Conservation (phyloP, 1,139 yeast genomes). For the Candida sp. region DNA sequence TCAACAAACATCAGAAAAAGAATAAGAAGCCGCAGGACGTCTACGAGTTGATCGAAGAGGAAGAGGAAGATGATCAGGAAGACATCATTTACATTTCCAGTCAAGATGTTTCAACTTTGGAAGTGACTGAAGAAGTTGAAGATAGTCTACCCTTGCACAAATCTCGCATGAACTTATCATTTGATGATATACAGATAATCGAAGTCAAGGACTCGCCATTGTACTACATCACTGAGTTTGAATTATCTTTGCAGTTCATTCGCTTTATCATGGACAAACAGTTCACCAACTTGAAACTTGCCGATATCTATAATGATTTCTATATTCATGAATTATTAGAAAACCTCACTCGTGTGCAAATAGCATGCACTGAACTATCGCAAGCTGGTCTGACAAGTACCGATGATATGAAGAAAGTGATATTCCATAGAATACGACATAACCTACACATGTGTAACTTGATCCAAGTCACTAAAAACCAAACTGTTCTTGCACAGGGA, state of each 20-base stretch:
- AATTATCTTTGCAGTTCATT: conserved; percentile 25
- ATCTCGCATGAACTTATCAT: neutral
- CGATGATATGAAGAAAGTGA: conserved; percentile 4
- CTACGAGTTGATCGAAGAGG: neutral
- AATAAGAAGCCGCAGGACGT: neutral
- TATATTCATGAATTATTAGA: conserved; percentile 20
- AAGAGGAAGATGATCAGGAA: neutral
- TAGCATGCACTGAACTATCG: conserved; percentile 10
- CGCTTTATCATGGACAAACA: conserved; percentile 23
- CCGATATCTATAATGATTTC: conserved; percentile 21
- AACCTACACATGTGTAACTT: conserved; percentile 18
- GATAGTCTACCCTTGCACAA: conserved; percentile 2
- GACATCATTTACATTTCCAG: neutral
- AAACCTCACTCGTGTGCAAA: conserved; percentile 14
- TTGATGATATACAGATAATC: conserved; percentile 12
- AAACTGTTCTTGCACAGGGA: conserved; percentile 12
- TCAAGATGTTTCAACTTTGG: neutral
- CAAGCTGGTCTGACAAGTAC: conserved; percentile 9
- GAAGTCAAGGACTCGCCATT: conserved; percentile 12
- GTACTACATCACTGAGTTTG: conserved; percentile 20
- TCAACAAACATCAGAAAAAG: neutral
- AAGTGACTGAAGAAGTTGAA: neutral
- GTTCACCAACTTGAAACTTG: conserved; percentile 18
- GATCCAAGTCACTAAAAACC: conserved; percentile 22
- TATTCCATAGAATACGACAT: conserved; percentile 33